These are phyloP conservation scores for Atkinsonella texensis DNA, from an alignment of 2,329 filamentous ascomycete genomes.

Conservation along the genomic window DNA sequence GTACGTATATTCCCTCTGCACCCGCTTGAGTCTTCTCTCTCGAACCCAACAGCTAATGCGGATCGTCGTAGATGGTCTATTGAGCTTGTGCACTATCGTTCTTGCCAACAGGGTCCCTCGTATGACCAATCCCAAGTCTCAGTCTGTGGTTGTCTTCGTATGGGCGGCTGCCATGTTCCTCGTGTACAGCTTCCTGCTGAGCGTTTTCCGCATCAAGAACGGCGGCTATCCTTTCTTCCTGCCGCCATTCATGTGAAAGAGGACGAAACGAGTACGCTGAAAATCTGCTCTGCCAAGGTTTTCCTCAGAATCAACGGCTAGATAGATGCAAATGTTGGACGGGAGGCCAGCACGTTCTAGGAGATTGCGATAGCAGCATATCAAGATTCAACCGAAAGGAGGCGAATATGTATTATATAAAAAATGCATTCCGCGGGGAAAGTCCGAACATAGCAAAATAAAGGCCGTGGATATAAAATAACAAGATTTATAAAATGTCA, in stretches of 20 bases:
- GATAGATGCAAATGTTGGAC: background rate
- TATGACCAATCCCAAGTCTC: slow-evolving; percentile 61
- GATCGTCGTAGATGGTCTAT: slow-evolving; percentile 41
- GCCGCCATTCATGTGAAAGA: slow-evolving; percentile 63
- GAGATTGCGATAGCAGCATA: background rate
- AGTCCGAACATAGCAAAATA: background rate
- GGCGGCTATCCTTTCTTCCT: slow-evolving; percentile 87
- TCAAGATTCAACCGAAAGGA: background rate
- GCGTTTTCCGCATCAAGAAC: slow-evolving; percentile 90
- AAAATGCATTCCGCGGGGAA: background rate
- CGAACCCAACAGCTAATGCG: background rate
- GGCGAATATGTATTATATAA: background rate
- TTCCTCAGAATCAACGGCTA: background rate
- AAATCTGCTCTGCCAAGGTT: background rate
- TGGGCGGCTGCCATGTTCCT: slow-evolving; percentile 69
- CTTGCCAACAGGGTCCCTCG: slow-evolving; percentile 87
- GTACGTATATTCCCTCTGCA: slow-evolving; percentile 38
- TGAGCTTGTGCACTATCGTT: slow-evolving; percentile 85
- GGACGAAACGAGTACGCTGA: background rate
- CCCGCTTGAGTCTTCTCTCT: background rate
- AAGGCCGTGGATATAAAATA: background rate
- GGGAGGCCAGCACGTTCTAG: background rate
- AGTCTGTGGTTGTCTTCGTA: slow-evolving; percentile 69
- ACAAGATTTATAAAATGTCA: background rate
- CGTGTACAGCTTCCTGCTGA: slow-evolving; percentile 89